phyloP scores from a whole-genome alignment of 768 basidiomycete species.

The Leccinum olivaceopallidum region DNA sequence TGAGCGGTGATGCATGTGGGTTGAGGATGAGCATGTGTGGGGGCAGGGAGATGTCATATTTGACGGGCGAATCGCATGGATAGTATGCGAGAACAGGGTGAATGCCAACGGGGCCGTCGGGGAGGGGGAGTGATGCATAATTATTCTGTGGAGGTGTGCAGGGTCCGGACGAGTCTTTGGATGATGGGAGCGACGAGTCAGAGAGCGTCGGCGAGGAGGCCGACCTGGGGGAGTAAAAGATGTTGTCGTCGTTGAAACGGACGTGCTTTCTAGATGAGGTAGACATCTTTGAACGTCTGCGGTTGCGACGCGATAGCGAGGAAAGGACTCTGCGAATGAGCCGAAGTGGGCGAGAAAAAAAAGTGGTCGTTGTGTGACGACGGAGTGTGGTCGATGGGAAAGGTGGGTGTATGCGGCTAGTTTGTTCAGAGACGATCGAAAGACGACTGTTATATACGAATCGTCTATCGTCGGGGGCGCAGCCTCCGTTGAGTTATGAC shows the following conservation, averaged over 20 bases:
- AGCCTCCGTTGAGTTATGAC: conserved; percentile 24
- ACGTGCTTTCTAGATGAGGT: conserved; percentile 24
- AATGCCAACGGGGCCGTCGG: conserved; percentile 30
- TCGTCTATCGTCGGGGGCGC: conserved; percentile 24
- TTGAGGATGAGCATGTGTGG: conserved; percentile 26
- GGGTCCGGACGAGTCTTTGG: conserved; percentile 31
- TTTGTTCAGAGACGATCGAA: conserved; percentile 1
- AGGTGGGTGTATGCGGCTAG: neutral
- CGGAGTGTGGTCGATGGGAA: neutral
- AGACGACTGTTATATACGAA: conserved; percentile 18
- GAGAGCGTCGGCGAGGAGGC: conserved; percentile 29
- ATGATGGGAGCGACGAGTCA: conserved; percentile 33
- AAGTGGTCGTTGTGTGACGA: conserved; percentile 1
- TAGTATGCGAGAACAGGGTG: conserved; percentile 33
- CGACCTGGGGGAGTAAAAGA: conserved; percentile 31
- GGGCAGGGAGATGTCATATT: conserved; percentile 22
- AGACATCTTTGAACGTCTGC: conserved; percentile 22
- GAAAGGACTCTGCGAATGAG: conserved; percentile 15
- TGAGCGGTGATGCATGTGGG: conserved; percentile 25
- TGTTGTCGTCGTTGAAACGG: conserved; percentile 34
- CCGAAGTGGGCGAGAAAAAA: conserved; percentile 7
- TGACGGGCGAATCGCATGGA: conserved; percentile 23
- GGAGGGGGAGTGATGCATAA: conserved; percentile 20
- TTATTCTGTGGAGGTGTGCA: conserved; percentile 31
- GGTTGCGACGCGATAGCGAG: conserved; percentile 12